Conservation (phyloP, 1,284 basidiomycete species). For the Sporisorium iseilematis-ciliati region DNA sequence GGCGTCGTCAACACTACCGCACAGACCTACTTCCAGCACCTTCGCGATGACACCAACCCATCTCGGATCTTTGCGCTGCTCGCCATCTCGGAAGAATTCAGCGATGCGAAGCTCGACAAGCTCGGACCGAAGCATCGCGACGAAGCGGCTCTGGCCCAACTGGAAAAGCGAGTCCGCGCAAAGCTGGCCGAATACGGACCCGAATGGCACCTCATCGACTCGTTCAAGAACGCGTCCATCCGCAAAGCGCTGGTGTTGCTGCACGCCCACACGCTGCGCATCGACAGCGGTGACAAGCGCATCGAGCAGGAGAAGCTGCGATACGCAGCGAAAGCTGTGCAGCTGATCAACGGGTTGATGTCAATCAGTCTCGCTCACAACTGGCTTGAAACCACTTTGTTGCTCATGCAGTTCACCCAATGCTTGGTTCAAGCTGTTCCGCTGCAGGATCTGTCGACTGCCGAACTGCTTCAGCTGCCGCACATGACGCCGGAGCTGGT, state of each 20-base stretch:
- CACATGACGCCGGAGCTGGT: slow-evolving; percentile 52
- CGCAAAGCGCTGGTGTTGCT: slow-evolving; percentile 73
- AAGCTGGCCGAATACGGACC: slow-evolving; percentile 39
- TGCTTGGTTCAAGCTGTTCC: slow-evolving; percentile 85
- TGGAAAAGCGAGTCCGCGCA: slow-evolving; percentile 72
- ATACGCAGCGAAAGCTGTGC: slow-evolving; percentile 57
- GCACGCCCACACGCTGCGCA: slow-evolving; percentile 86
- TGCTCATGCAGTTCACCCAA: slow-evolving; percentile 85
- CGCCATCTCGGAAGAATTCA: slow-evolving; percentile 80
- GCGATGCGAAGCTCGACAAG: slow-evolving; percentile 71
- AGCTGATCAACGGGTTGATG: slow-evolving; percentile 83
- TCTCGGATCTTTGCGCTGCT: slow-evolving; percentile 82
- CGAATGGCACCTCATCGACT: slow-evolving; percentile 47
- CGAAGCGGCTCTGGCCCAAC: slow-evolving; percentile 64
- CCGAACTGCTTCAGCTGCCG: slow-evolving; percentile 67
- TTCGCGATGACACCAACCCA: slow-evolving; percentile 84
- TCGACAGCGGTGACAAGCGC: slow-evolving; percentile 48
- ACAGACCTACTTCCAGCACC: slow-evolving; percentile 86
- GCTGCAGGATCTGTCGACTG: slow-evolving; percentile 38
- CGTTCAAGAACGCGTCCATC: slow-evolving; percentile 56
- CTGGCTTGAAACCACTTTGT: slow-evolving; percentile 87
- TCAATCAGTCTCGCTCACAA: slow-evolving; percentile 87
- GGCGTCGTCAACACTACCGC: slow-evolving; percentile 87
- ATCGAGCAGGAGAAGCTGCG: slow-evolving; percentile 50
- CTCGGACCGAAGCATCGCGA: slow-evolving; percentile 46